Percentiles rank a stretch among this genome's conserved stretches.
These are phyloP conservation scores for Cystofilobasidium ferigula DNA, from an alignment of 768 basidiomycete genomes.

Conservation along the genomic window DNA sequence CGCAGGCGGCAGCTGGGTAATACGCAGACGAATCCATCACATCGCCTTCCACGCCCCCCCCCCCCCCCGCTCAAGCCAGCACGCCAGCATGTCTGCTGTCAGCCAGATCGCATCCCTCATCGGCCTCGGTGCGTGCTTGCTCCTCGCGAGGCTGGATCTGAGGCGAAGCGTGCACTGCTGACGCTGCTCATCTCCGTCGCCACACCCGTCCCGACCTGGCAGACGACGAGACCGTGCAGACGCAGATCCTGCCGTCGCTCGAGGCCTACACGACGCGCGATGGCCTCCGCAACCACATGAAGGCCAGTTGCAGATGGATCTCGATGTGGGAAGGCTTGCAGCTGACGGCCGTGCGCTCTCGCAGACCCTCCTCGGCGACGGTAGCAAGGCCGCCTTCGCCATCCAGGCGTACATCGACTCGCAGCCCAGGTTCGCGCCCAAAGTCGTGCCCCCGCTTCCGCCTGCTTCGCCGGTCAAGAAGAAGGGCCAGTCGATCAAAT, in stretches of 20 bases:
- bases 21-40: not conserved
- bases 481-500: not conserved
- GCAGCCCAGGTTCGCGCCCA: not conserved
- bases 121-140: not conserved
- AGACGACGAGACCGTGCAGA: constrained; percentile 15
- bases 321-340: too few species aligned
- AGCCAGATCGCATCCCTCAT: not conserved
- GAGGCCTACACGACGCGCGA: not conserved
- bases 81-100: not conserved
- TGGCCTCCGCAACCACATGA: not conserved
- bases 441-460: not conserved
- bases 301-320: not conserved
- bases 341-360: not conserved
- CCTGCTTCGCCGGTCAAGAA: not conserved
- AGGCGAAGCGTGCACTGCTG: not conserved
- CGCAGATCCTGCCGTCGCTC: constrained; percentile 9
- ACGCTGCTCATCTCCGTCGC: not conserved
- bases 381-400: not conserved
- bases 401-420: constrained; percentile 10
- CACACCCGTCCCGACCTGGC: not conserved
- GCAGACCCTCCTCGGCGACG: constrained; percentile 9
- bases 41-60: not conserved
- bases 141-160: not conserved
- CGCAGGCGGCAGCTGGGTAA: too few species aligned
- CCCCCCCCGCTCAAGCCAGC: not conserved